These are phyloP conservation scores for Russula lepida DNA, from an alignment of 768 basidiomycete species.

Conservation along the genomic window DNA sequence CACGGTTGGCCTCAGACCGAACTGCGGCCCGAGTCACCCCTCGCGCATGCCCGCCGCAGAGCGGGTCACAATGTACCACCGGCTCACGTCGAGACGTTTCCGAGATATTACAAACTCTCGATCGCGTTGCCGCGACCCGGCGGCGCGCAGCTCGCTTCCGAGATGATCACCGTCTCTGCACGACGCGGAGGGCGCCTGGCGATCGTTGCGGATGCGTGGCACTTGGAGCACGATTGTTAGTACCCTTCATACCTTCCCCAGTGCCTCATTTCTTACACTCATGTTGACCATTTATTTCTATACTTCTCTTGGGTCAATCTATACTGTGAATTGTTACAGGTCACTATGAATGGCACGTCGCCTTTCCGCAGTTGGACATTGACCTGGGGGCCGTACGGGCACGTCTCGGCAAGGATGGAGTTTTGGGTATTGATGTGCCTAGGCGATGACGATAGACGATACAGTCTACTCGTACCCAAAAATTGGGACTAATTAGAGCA, in stretches of 20 bases:
- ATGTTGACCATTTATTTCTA: too few relatives aligned
- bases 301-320: background rate
- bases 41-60: slow-evolving; percentile 3
- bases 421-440: slow-evolving; percentile 3
- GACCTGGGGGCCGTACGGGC: slow-evolving; percentile 4
- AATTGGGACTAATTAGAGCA: too few relatives aligned
- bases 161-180: slow-evolving; percentile 15
- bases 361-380: background rate
- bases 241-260: background rate
- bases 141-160: slow-evolving; percentile 3
- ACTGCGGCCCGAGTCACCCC: slow-evolving; percentile 9
- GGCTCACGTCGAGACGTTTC: background rate
- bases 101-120: background rate
- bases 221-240: slow-evolving; percentile 15
- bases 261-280: too few relatives aligned
- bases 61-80: background rate
- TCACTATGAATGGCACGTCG: slow-evolving; percentile 16
- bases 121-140: slow-evolving; percentile 14
- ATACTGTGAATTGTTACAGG: background rate
- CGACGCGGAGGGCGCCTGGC: slow-evolving; percentile 6
- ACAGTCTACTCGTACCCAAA: background rate
- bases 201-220: slow-evolving; percentile 17
- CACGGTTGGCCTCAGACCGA: background rate
- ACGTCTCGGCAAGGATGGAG: slow-evolving; percentile 1
- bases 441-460: background rate